A percentile compares a stretch with the other conserved stretches of the same genome.
Conservation (phyloP, 2,329 filamentous ascomycete genomes). For the Pseudocercospora fuligena region DNA sequence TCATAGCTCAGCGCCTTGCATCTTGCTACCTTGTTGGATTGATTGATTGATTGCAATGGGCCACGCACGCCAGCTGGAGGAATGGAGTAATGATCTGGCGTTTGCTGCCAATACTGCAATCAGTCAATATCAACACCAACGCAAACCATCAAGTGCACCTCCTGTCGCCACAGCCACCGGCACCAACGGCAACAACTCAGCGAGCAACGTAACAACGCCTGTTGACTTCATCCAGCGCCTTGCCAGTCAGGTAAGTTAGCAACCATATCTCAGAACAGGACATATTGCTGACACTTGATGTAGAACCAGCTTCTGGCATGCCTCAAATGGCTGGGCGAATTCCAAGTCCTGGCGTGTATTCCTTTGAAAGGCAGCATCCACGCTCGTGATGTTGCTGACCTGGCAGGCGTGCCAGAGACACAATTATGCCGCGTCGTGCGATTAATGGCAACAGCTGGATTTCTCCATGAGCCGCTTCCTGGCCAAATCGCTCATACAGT, state of each 20-base stretch:
- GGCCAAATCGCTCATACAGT: slow-evolving; percentile 7
- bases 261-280: not conserved
- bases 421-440: slow-evolving; percentile 6
- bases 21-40: not conserved
- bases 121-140: not conserved
- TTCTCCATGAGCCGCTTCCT: not conserved
- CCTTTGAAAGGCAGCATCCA: slow-evolving; percentile 45
- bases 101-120: slow-evolving; percentile 2
- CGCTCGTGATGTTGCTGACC: slow-evolving; percentile 49
- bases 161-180: not conserved
- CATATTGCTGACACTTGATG: not conserved
- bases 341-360: slow-evolving; percentile 53
- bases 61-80: slow-evolving; percentile 7
- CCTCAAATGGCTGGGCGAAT: slow-evolving; percentile 51
- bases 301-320: slow-evolving; percentile 44
- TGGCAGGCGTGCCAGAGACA: slow-evolving; percentile 46
- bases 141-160: not conserved
- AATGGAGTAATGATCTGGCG: slow-evolving; percentile 4
- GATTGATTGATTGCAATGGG: slow-evolving; percentile 8
- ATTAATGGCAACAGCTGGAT: slow-evolving; percentile 8
- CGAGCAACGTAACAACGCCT: not conserved
- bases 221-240: slow-evolving; percentile 1
- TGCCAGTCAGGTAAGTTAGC: not conserved
- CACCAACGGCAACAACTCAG: not conserved
- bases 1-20: not conserved